These are phyloP conservation scores for Leccinum longicurvipes DNA, from an alignment of 768 basidiomycete genomes.

Conservation along the genomic window DNA sequence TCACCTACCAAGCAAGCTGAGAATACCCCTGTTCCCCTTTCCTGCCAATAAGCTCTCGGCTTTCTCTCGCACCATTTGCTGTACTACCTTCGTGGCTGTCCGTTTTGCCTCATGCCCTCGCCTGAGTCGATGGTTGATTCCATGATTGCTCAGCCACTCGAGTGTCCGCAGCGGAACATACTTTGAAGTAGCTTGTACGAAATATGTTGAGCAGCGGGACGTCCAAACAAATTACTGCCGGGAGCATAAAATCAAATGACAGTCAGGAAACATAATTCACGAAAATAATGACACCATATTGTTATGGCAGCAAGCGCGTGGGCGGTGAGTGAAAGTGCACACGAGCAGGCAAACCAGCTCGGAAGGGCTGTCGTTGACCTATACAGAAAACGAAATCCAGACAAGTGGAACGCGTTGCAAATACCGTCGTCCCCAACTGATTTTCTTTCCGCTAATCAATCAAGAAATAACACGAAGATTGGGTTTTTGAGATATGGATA, in stretches of 20 bases:
- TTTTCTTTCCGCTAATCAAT: slow-evolving; percentile 21
- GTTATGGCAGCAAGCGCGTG: too few species aligned
- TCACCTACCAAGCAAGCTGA: slow-evolving; percentile 38
- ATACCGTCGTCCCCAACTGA: background rate
- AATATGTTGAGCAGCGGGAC: slow-evolving; percentile 13
- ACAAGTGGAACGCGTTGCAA: background rate
- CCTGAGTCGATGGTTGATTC: slow-evolving; percentile 16
- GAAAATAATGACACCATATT: slow-evolving; percentile 10
- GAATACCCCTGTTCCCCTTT: slow-evolving; percentile 15
- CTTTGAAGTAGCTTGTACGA: slow-evolving; percentile 8
- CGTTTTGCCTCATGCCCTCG: slow-evolving; percentile 13
- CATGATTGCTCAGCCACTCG: slow-evolving; percentile 32
- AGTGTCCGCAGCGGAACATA: slow-evolving; percentile 21
- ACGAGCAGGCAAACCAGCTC: too few species aligned
- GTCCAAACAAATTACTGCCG: slow-evolving; percentile 35
- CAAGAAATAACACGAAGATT: slow-evolving; percentile 20
- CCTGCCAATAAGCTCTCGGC: slow-evolving; percentile 10
- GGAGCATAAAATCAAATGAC: slow-evolving; percentile 21
- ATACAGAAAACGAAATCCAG: background rate
- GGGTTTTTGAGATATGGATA: slow-evolving; percentile 41
- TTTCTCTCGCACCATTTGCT: slow-evolving; percentile 17
- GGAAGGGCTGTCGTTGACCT: too few species aligned
- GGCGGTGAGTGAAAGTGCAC: too few species aligned
- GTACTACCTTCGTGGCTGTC: slow-evolving; percentile 5
- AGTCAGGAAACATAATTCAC: slow-evolving; percentile 1